Evolutionary conservation across 192 early-diverging fungal species (phyloP).

Genomic region (Coemansia sp.): DNA sequence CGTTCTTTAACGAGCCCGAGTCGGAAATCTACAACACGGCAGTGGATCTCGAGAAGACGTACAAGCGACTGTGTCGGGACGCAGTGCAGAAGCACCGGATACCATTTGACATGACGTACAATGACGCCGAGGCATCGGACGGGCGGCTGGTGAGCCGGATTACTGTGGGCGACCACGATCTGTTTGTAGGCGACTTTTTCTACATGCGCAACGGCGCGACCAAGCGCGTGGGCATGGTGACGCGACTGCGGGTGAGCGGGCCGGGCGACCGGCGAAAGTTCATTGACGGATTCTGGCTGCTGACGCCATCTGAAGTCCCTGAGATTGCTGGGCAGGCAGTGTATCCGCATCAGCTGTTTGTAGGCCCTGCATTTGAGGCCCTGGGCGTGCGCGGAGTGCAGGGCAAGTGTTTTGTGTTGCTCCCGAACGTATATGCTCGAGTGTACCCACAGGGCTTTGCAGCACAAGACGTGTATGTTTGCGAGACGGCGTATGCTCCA

Average conservation of each 20-base stretch:
- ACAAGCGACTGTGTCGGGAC: constrained; percentile 35
- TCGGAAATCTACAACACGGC: constrained; percentile 85
- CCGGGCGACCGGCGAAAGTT: constrained; percentile 45
- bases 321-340: constrained; percentile 42
- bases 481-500: constrained; percentile 42
- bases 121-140: constrained; percentile 30
- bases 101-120: constrained; percentile 48
- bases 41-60: constrained; percentile 34
- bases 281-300: constrained; percentile 50
- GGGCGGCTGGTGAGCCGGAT: constrained; percentile 45
- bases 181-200: constrained; percentile 53
- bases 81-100: constrained; percentile 33
- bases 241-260: constrained; percentile 38
- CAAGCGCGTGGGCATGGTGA: constrained; percentile 47
- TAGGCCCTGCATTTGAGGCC: constrained; percentile 34
- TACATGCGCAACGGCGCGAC: constrained; percentile 29
- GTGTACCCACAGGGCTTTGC: constrained; percentile 48
- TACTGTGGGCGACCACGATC: constrained; percentile 38
- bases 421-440: constrained; percentile 43
- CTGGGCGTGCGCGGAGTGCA: constrained; percentile 41
- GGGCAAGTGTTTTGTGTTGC: constrained; percentile 48
- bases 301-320: constrained; percentile 51
- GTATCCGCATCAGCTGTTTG: constrained; percentile 54
- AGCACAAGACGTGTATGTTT: constrained; percentile 42
- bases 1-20: constrained; percentile 81